These are phyloP conservation scores for Amphibolis antarctica DNA, from an alignment of 106 monocot genomes.

Conservation along the genomic window DNA sequence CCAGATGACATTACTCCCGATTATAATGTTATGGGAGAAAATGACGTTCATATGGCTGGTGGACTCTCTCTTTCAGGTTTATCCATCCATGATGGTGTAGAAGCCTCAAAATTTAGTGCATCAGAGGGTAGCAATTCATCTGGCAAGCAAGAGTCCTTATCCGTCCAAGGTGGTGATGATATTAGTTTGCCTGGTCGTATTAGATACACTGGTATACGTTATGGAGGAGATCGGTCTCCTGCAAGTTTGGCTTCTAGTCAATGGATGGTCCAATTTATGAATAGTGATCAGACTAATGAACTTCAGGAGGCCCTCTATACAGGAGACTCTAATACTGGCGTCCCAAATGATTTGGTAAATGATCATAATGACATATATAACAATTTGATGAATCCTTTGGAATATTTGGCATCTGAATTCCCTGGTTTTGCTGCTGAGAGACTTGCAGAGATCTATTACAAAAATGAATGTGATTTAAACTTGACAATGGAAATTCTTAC, in stretches of 20 bases:
- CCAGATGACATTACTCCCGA: slow-evolving; percentile 95
- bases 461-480: slow-evolving; percentile 58
- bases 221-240: slow-evolving; percentile 11
- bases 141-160: slow-evolving; percentile 5
- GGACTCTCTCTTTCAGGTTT: slow-evolving; percentile 40
- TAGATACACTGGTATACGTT: slow-evolving; percentile 17
- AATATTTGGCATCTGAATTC: slow-evolving; percentile 54
- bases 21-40: slow-evolving; percentile 34
- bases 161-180: slow-evolving; percentile 10
- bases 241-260: slow-evolving; percentile 13
- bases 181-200: slow-evolving; percentile 12
- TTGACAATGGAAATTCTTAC: slow-evolving; percentile 47
- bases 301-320: slow-evolving; percentile 16
- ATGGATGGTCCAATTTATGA: slow-evolving; percentile 34
- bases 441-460: slow-evolving; percentile 57
- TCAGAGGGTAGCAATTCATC: slow-evolving; percentile 10
- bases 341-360: slow-evolving; percentile 20
- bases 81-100: slow-evolving; percentile 42
- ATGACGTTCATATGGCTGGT: slow-evolving; percentile 21
- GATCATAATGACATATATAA: slow-evolving; percentile 24
- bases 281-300: slow-evolving; percentile 29
- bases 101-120: slow-evolving; percentile 25
- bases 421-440: slow-evolving; percentile 45
- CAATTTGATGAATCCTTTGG: slow-evolving; percentile 25
- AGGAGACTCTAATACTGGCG: slow-evolving; percentile 30